Base-by-base conservation (phyloP, 176 grass and related monocot genomes). In the Alloteropsis semialata region DNA sequence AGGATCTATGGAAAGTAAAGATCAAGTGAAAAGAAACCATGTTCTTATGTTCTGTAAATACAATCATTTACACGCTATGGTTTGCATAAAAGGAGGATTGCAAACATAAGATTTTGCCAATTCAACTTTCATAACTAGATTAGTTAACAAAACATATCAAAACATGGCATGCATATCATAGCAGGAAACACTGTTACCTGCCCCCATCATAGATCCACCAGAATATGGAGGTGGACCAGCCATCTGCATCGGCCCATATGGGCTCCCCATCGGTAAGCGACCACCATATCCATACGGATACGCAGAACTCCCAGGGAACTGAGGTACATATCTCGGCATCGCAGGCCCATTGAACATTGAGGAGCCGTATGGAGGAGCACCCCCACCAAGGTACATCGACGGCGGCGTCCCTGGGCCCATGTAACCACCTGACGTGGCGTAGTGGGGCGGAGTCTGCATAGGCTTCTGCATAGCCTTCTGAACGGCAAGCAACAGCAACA, bases 221-320 rank as follows among this genome's bases (percentile, higher is more conserved):
- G 91, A 85, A 83, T 93, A 97, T 1, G 84, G 86, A 78, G 81
- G 54, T 41, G 90, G 87, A 29, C 88, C 94, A 0, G 90, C 54
- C 75, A 95, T 84, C 62, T 90, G 94, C 50, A 91, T 69, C 2
- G 91, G 84, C 4, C 84, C 86, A 38, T 97, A 97, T 18, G 91
- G 94, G 34, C 91, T 93, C 14, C 94, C 91, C 65, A 97, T 78
- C 3, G 88, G 88, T 62, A 97, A 53, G 34, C 84, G 94, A 1
- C 81, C 82, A 6, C 86, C 73, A 24, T 97, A 97, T 38, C 91
- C 83, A 89, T 97, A 97, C 5, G 73, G 84, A 83, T 92, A 91
- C 8, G 84, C 84, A 68, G 94, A 92, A 67, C 86, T 91, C 50
- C 91, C 91, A 80, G 91, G 82, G 76, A 85, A 93, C 46, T 92